Evolutionary conservation across 176 grass and related monocot genomes (phyloP).

Genomic region (Oryza longistaminata): DNA sequence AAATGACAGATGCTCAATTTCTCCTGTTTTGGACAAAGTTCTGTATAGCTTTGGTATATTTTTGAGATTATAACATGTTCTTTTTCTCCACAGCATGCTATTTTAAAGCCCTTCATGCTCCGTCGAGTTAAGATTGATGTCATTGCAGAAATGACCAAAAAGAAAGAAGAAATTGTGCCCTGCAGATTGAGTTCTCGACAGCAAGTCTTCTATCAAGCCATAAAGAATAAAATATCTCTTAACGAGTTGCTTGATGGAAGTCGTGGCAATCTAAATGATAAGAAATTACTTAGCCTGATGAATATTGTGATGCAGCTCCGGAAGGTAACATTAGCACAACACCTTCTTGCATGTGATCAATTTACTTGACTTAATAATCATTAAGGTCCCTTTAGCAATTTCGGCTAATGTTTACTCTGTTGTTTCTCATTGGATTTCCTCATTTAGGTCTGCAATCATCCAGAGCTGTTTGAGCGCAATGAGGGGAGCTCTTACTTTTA

Average conservation of each 20-base stretch:
- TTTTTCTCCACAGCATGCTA: slow-evolving; percentile 73
- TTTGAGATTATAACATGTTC: slow-evolving; percentile 9
- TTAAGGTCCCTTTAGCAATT: slow-evolving; percentile 2
- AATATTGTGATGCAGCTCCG: slow-evolving; percentile 99
- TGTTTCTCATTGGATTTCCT: slow-evolving; percentile 5
- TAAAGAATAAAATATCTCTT: slow-evolving; percentile 99
- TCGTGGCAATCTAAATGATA: slow-evolving; percentile 92
- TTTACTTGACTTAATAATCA: background rate
- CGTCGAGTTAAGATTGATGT: slow-evolving; percentile 99
- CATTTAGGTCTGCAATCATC: slow-evolving; percentile 98
- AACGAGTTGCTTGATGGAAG: slow-evolving; percentile 81
- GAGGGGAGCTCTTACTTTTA: slow-evolving; percentile 95
- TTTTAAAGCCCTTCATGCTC: slow-evolving; percentile 98
- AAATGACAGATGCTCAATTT: slow-evolving; percentile 10
- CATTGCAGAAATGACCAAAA: slow-evolving; percentile 96
- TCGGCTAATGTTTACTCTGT: background rate
- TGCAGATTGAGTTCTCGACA: slow-evolving; percentile 98
- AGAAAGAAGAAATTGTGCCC: slow-evolving; percentile 89
- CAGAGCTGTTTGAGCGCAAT: slow-evolving; percentile 97
- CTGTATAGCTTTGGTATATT: background rate
- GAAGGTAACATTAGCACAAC: slow-evolving; percentile 55
- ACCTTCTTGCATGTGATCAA: slow-evolving; percentile 21
- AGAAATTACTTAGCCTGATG: slow-evolving; percentile 96
- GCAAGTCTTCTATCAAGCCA: slow-evolving; percentile 96
- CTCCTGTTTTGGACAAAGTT: background rate